phyloP scores from a whole-genome alignment of 164 flowering plant species.

The Chloranthus sessilifolius region DNA sequence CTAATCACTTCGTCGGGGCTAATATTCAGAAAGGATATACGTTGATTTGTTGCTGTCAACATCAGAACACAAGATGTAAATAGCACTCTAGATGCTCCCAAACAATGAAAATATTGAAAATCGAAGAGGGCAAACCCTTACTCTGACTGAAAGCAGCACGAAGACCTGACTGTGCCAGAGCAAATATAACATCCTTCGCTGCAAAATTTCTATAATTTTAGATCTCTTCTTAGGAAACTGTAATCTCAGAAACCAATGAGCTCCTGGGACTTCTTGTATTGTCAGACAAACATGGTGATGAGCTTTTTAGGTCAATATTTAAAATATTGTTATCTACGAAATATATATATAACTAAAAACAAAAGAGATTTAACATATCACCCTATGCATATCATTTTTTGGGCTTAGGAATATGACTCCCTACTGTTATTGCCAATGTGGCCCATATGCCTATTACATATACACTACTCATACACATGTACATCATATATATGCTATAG shows the following conservation, averaged over 20 bases:
- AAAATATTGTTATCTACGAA: too few species aligned
- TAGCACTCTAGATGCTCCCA: too few species aligned
- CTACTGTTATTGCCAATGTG: too few species aligned
- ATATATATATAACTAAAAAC: too few species aligned
- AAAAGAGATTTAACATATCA: too few species aligned
- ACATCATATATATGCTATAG: too few species aligned
- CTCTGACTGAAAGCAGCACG: conserved; percentile 18
- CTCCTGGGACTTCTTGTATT: conserved; percentile 17
- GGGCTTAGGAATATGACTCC: too few species aligned
- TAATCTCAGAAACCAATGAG: conserved; percentile 12
- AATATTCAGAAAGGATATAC: conserved; percentile 81
- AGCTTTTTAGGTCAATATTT: too few species aligned
- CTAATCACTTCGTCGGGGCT: conserved; percentile 81
- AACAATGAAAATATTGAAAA: too few species aligned
- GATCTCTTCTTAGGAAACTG: conserved; percentile 13
- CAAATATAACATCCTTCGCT: conserved; percentile 19
- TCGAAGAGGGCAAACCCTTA: conserved; percentile 3
- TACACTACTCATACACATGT: too few species aligned
- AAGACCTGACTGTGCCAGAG: conserved; percentile 19
- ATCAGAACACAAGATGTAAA: not conserved
- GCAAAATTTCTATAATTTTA: conserved; percentile 14
- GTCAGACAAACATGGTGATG: conserved; percentile 1
- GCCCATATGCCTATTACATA: too few species aligned
- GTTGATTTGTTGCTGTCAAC: conserved; percentile 62
- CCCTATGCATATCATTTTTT: too few species aligned